phyloP scores from a whole-genome alignment of 2,329 filamentous ascomycete species.

The Trichoderma sp. region DNA sequence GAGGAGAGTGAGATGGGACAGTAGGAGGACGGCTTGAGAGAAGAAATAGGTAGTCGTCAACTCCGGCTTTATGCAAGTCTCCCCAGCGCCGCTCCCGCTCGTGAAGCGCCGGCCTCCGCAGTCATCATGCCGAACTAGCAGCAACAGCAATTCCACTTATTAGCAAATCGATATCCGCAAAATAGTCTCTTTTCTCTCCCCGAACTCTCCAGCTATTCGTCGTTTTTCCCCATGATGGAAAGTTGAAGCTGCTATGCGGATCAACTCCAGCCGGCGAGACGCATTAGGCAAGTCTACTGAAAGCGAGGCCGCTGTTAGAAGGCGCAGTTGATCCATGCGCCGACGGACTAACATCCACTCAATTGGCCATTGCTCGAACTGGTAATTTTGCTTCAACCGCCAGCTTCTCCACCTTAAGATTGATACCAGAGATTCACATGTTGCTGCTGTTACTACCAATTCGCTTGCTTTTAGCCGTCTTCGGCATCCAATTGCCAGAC shows the following conservation, averaged over 20 bases:
- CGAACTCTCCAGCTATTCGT: background rate
- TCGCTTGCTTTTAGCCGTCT: background rate
- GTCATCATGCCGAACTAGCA: constrained; percentile 17
- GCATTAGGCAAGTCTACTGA: constrained; percentile 18
- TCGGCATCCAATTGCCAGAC: too few relatives aligned
- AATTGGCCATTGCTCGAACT: background rate
- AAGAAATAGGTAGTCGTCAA: background rate
- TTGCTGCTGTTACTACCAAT: background rate
- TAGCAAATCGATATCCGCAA: constrained; percentile 24
- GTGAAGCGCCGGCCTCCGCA: constrained; percentile 23
- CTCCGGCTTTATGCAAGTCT: background rate
- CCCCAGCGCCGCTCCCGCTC: background rate
- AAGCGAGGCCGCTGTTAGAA: constrained; percentile 19
- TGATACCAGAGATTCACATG: background rate
- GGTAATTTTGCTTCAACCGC: background rate
- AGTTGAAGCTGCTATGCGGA: background rate
- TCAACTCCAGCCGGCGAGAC: constrained; percentile 1
- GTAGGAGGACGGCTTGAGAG: background rate
- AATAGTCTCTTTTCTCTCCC: background rate
- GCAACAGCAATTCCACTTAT: background rate
- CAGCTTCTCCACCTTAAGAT: constrained; percentile 1
- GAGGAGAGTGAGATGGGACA: background rate
- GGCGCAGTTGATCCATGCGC: background rate
- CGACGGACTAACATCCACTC: background rate
- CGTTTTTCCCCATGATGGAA: background rate